Evolutionary conservation across 805 yeast genomes (phyloP).

Genomic region (Candida tallmaniae): DNA sequence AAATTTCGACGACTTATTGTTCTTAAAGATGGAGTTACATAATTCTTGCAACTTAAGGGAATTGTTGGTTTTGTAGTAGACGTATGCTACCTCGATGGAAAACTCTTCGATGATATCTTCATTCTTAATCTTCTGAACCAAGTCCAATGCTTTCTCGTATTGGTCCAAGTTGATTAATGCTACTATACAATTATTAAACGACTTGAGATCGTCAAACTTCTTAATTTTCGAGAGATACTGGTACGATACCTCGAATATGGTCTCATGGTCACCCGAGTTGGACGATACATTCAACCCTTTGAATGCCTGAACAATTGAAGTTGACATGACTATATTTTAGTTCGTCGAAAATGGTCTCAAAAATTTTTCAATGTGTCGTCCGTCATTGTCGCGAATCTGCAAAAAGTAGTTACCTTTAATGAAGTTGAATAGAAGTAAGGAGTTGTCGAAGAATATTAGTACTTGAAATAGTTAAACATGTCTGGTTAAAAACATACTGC

Average conservation of each 20-base stretch:
- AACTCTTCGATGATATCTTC: slow-evolving; percentile 32
- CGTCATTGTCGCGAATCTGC: background rate
- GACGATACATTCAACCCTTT: slow-evolving; percentile 31
- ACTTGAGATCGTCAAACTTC: slow-evolving; percentile 28
- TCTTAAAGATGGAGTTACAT: slow-evolving; percentile 10
- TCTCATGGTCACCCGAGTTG: slow-evolving; percentile 28
- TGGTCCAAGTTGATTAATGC: slow-evolving; percentile 59
- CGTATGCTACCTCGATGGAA: slow-evolving; percentile 52
- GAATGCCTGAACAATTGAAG: slow-evolving; percentile 38
- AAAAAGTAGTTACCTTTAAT: background rate
- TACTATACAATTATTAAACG: slow-evolving; percentile 44
- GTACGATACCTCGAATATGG: slow-evolving; percentile 35
- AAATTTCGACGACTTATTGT: slow-evolving; percentile 16
- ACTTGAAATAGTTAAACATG: no score
- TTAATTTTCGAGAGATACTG: slow-evolving; percentile 37
- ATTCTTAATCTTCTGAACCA: slow-evolving; percentile 34
- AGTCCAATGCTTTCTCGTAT: slow-evolving; percentile 44
- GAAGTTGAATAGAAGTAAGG: no score
- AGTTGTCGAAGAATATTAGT: no score
- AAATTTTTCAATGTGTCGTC: background rate
- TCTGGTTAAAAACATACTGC: no score
- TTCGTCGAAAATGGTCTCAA: background rate
- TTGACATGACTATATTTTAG: slow-evolving; percentile 23
- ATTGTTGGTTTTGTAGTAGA: slow-evolving; percentile 54
- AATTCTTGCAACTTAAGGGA: slow-evolving; percentile 23